These are phyloP conservation scores for Colletotrichum eleusines DNA, from an alignment of 2,329 filamentous ascomycete species.

Conservation along the genomic window DNA sequence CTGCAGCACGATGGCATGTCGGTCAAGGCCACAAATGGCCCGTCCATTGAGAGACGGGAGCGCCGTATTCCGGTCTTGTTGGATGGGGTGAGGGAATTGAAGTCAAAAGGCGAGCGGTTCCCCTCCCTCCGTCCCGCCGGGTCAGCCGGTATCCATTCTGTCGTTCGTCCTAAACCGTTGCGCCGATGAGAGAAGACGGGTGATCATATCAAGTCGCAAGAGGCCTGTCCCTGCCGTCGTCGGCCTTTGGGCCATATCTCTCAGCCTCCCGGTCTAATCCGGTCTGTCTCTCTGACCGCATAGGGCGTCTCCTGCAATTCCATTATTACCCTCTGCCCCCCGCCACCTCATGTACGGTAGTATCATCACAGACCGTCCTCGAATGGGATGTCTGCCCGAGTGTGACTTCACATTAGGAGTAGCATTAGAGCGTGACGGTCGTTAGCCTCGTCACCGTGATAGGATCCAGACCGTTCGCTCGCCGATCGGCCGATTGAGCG, in stretches of 20 bases:
- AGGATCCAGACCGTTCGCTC: slow-evolving; percentile 1
- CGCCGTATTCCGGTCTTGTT: neutral
- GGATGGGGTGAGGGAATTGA: neutral
- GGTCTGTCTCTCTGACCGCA: slow-evolving; percentile 30
- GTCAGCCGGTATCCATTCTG: slow-evolving; percentile 13
- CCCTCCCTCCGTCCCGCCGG: neutral
- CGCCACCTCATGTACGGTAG: neutral
- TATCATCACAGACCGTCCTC: slow-evolving; percentile 32
- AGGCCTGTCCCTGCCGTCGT: slow-evolving; percentile 30
- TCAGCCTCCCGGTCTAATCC: neutral
- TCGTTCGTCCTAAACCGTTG: slow-evolving; percentile 2
- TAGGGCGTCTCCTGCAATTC: slow-evolving; percentile 32
- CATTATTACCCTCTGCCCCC: neutral
- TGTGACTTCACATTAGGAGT: slow-evolving; percentile 37
- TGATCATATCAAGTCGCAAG: neutral
- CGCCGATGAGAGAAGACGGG: slow-evolving; percentile 12
- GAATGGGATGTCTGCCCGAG: slow-evolving; percentile 33
- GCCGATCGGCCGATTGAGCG: slow-evolving; percentile 24
- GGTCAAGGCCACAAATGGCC: slow-evolving; percentile 17
- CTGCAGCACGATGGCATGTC: slow-evolving; percentile 15
- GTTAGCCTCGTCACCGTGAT: slow-evolving; percentile 33
- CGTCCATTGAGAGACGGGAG: slow-evolving; percentile 30
- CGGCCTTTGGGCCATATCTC: slow-evolving; percentile 14
- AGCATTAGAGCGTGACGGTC: slow-evolving; percentile 39
- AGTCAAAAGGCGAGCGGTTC: slow-evolving; percentile 36